phyloP scores from a whole-genome alignment of 441 rosid species.

The Rhodomyrtus psidioides region DNA sequence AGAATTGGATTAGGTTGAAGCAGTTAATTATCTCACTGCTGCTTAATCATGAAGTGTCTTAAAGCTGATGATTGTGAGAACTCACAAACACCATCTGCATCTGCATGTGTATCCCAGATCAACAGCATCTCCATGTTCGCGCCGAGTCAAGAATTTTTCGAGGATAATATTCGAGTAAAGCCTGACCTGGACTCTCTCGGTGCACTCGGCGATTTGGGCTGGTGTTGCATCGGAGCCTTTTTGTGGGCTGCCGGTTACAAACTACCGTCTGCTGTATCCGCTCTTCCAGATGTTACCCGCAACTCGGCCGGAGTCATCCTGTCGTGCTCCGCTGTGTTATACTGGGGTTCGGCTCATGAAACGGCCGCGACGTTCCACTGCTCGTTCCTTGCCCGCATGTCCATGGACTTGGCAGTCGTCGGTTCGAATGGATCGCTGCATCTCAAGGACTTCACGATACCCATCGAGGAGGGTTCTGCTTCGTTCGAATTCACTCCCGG shows the following conservation, averaged over 20 bases:
- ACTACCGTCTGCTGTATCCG: constrained; percentile 5
- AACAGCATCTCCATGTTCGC: neutral
- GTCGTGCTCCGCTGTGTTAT: constrained; percentile 6
- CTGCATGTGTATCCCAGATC: neutral
- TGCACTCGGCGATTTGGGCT: constrained; percentile 1
- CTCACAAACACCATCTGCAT: neutral
- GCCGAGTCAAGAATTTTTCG: neutral
- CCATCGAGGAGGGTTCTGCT: constrained; percentile 2
- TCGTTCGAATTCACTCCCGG: neutral
- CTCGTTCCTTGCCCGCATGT: constrained; percentile 8
- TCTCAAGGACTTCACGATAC: constrained; percentile 7
- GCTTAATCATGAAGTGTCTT: neutral
- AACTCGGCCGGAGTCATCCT: constrained; percentile 10
- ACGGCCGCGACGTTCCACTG: constrained; percentile 7
- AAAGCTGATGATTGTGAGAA: neutral
- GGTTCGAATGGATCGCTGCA: constrained; percentile 11
- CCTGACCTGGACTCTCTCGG: constrained; percentile 13
- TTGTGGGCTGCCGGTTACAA: neutral
- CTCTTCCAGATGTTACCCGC: constrained; percentile 1
- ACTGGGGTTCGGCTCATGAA: constrained; percentile 8
- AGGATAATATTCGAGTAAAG: constrained; percentile 6
- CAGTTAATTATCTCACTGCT: neutral
- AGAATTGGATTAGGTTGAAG: too few relatives aligned
- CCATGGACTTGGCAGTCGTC: constrained; percentile 2
- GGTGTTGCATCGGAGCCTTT: constrained; percentile 11